Evolutionary conservation across 2,329 filamentous ascomycete genomes (phyloP).

Genomic region (Colletotrichum gigasporum): DNA sequence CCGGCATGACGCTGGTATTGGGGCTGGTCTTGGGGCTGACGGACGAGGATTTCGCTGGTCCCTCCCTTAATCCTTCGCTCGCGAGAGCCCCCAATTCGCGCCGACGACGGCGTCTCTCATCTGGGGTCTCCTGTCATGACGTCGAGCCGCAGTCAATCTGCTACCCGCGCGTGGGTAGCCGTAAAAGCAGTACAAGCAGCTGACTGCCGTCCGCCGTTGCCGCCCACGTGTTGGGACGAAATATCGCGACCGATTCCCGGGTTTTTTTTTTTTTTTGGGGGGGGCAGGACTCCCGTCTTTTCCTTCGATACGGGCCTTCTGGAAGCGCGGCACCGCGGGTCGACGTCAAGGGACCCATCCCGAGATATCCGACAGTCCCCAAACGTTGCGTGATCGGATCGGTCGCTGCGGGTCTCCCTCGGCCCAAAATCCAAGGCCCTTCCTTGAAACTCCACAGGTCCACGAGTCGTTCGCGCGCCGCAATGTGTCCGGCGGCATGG

Average conservation of each 20-base stretch:
- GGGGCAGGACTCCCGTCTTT: background rate
- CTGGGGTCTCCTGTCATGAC: conserved; percentile 13
- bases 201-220: too few species aligned
- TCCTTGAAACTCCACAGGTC: background rate
- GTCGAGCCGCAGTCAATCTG: background rate
- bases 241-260: background rate
- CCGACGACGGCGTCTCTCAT: background rate
- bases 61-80: background rate
- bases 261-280: background rate
- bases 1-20: conserved; percentile 2
- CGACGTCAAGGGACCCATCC: background rate
- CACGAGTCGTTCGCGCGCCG: conserved; percentile 5
- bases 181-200: too few species aligned
- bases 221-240: background rate
- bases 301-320: background rate
- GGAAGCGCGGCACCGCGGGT: background rate
- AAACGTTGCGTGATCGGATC: conserved; percentile 16
- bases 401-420: background rate
- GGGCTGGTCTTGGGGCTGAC: too few species aligned
- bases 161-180: too few species aligned
- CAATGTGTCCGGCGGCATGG: conserved; percentile 8
- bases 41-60: background rate
- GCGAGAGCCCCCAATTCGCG: background rate
- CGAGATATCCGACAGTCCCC: conserved; percentile 13
- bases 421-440: background rate